These are phyloP conservation scores for Debaryomyces fabryi DNA, from an alignment of 1,139 yeast species.

Conservation along the genomic window DNA sequence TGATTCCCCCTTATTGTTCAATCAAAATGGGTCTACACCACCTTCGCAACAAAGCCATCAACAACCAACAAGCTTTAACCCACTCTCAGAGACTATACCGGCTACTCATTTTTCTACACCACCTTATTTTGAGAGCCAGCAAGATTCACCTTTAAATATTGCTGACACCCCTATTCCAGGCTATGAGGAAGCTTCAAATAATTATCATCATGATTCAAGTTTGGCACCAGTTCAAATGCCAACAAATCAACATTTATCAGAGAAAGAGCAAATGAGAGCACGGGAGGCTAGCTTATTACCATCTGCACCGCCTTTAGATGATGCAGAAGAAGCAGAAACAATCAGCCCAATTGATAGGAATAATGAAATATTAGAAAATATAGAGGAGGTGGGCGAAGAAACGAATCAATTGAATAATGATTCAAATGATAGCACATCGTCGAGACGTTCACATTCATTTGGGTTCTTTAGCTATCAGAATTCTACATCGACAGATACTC, in stretches of 20 bases:
- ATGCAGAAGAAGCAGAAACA: constrained; percentile 22
- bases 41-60: constrained; percentile 11
- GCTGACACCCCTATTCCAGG: constrained; percentile 8
- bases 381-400: constrained; percentile 8
- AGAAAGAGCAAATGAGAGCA: constrained; percentile 56
- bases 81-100: constrained; percentile 20
- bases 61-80: constrained; percentile 11
- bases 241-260: constrained; percentile 32
- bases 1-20: constrained; percentile 16
- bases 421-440: background rate
- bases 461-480: constrained; percentile 20
- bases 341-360: constrained; percentile 3
- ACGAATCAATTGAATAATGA: background rate
- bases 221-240: constrained; percentile 21
- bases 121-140: constrained; percentile 19
- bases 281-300: constrained; percentile 63
- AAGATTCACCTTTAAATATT: background rate
- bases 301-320: constrained; percentile 54
- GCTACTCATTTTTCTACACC: constrained; percentile 22
- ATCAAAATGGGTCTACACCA: constrained; percentile 14
- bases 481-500: constrained; percentile 9
- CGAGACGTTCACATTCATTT: constrained; percentile 11
- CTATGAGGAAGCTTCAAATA: constrained; percentile 25
- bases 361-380: constrained; percentile 7
- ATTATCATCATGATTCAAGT: constrained; percentile 17